Percentiles rank a stretch among this genome's conserved stretches.
Evolutionary conservation across 2,329 filamentous ascomycete species (phyloP).

Genomic region (Aspergillus clavatus): DNA sequence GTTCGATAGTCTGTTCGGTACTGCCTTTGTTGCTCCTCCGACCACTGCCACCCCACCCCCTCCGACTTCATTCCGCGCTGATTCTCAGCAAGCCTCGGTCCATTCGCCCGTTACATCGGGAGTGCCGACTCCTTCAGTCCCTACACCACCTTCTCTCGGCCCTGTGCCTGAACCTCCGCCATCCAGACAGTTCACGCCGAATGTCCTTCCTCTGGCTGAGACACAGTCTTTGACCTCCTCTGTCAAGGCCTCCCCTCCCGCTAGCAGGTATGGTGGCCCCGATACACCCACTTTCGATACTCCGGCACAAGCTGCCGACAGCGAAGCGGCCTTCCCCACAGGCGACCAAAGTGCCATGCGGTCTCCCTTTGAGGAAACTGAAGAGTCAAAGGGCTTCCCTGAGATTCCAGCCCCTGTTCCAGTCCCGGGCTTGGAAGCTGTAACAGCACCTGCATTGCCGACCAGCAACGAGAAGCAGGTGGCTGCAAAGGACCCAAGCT

Average conservation of each 20-base stretch:
- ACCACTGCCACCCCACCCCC: slow-evolving; percentile 45
- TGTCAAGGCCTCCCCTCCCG: slow-evolving; percentile 69
- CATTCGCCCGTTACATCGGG: slow-evolving; percentile 44
- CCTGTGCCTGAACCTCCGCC: slow-evolving; percentile 48
- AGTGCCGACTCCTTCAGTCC: slow-evolving; percentile 59
- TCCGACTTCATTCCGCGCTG: slow-evolving; percentile 57
- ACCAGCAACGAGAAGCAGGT: slow-evolving; percentile 18
- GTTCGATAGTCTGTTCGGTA: slow-evolving; percentile 84
- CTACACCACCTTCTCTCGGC: slow-evolving; percentile 48
- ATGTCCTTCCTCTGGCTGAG: slow-evolving; percentile 65
- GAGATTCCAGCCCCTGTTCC: slow-evolving; percentile 17
- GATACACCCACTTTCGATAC: slow-evolving; percentile 46
- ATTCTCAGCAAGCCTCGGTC: slow-evolving; percentile 40
- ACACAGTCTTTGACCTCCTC: slow-evolving; percentile 70
- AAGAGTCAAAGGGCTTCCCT: slow-evolving; percentile 19
- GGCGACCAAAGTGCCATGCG: slow-evolving; percentile 15
- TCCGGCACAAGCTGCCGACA: slow-evolving; percentile 36
- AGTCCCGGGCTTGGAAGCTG: slow-evolving; percentile 13
- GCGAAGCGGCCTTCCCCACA: slow-evolving; percentile 32
- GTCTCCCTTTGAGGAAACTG: slow-evolving; percentile 34
- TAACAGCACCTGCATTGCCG: slow-evolving; percentile 46
- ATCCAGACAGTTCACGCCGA: slow-evolving; percentile 72
- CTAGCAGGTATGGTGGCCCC: slow-evolving; percentile 55
- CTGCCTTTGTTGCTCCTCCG: slow-evolving; percentile 54
- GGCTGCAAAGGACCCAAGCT: slow-evolving; percentile 35